Percentiles rank a stretch among this genome's conserved stretches.
Conservation (phyloP, 1,139 yeast species). For the Hemisphaericaspora xylofermentans region DNA sequence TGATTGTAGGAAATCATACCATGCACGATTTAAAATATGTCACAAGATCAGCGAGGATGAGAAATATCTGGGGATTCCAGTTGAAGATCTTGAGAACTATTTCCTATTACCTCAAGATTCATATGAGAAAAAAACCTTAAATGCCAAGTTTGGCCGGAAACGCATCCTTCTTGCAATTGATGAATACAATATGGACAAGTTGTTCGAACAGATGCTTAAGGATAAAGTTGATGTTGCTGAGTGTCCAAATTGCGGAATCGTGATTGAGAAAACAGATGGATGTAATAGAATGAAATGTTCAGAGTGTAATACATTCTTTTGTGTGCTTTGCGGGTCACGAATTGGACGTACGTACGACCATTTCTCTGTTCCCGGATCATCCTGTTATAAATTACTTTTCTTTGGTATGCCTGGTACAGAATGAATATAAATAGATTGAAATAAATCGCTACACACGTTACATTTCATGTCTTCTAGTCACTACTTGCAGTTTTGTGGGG, state of each 20-base stretch:
- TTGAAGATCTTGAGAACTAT: constrained; percentile 42
- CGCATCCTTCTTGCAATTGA: constrained; percentile 42
- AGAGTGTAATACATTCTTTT: constrained; percentile 50
- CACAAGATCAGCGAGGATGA: constrained; percentile 16
- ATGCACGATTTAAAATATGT: constrained; percentile 54
- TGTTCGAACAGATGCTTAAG: constrained; percentile 46
- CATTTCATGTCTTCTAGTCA: too few relatives aligned
- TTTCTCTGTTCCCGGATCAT: constrained; percentile 39
- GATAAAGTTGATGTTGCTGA: constrained; percentile 40
- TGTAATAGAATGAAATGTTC: constrained; percentile 68
- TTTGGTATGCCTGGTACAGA: constrained; percentile 51
- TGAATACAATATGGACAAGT: constrained; percentile 48
- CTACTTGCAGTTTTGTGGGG: constrained; percentile 11
- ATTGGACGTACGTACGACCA: constrained; percentile 56
- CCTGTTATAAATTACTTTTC: constrained; percentile 55
- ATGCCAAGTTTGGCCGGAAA: constrained; percentile 50
- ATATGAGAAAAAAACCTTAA: constrained; percentile 35
- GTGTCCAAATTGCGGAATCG: constrained; percentile 58
- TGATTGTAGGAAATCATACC: constrained; percentile 65
- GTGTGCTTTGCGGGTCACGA: constrained; percentile 54
- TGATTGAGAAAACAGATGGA: constrained; percentile 62
- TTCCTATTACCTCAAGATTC: constrained; percentile 26
- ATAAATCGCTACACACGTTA: not conserved
- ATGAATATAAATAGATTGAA: constrained; percentile 3
- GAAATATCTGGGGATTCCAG: constrained; percentile 38